Base-by-base conservation (phyloP, 2,329 filamentous ascomycete species). In the Talaromyces sp. region DNA sequence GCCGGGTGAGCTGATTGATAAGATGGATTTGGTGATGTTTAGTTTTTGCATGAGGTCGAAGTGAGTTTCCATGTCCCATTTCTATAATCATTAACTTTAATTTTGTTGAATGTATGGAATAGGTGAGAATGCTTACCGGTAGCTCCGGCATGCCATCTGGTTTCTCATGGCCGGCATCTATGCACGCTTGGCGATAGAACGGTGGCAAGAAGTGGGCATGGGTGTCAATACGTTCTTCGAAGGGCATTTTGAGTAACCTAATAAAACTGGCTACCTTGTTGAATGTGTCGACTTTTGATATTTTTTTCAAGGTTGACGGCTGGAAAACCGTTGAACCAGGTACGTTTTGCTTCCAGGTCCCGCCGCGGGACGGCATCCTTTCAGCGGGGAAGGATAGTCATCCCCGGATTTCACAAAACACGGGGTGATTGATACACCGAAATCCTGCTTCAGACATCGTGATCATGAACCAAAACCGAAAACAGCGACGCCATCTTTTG, bases 1-100 rank as follows among this genome's bases (percentile, higher is more conserved):
- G 15, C 84, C 85, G 0, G 85, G 85, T 0, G 82, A 81, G 5
- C 81, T 83, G 70, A 87, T 82, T 69, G 82, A 85, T 11, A 88
- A 73, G 40, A 87, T 82, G 11, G 83, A 83, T 69, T 81, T 84
- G 5, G 72, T 72, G 66, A 88, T 84, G 67, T 81, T 80, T 65
- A 80, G 70, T 0, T 75, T 70, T 51, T 80, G 70, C 84, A 87
- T 87, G 68, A 86, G 75, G 0, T 74, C 72, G 2, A 86, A 76
- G 67, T 87, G 84, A 17, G 70, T 68, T 65, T 80, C 75, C 13
- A 73, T 67, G 49, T 74, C 79, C 84, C 85, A 86, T 62, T 72
- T 69, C 77, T 75, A 53, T 3, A 22, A 15, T 25, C n/a, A 64
- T 53, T 15, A 60, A 29, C 27, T 17, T 4, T 15, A 5, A 0